Conservation (phyloP, 306 rosid species). For the Medicago lupulina region DNA sequence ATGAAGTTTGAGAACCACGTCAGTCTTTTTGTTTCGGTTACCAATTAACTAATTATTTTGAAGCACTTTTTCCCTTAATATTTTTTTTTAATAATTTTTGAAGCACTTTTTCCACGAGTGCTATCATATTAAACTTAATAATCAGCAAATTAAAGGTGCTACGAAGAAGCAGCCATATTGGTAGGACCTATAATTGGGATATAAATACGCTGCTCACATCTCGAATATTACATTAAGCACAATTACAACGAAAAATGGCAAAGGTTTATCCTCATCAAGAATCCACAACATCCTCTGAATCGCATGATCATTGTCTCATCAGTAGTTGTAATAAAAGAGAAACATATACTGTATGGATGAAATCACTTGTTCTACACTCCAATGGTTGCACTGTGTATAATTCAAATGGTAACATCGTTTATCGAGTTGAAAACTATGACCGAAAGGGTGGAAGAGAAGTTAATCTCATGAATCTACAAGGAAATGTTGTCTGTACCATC, state of each 20-base stretch:
- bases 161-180: slow-evolving; percentile 23
- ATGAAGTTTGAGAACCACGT: not conserved
- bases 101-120: slow-evolving; percentile 34
- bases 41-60: not conserved
- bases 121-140: slow-evolving; percentile 23
- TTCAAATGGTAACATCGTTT: slow-evolving; percentile 73
- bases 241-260: slow-evolving; percentile 35
- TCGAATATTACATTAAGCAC: not conserved
- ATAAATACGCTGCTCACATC: slow-evolving; percentile 40
- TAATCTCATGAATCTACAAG: slow-evolving; percentile 81
- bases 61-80: slow-evolving; percentile 21
- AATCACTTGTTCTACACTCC: slow-evolving; percentile 74
- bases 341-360: slow-evolving; percentile 87
- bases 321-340: slow-evolving; percentile 46
- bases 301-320: slow-evolving; percentile 1
- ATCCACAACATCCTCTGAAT: slow-evolving; percentile 8
- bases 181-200: slow-evolving; percentile 21
- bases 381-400: slow-evolving; percentile 90
- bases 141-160: slow-evolving; percentile 19
- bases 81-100: too few species aligned
- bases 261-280: slow-evolving; percentile 54
- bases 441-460: slow-evolving; percentile 69
- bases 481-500: slow-evolving; percentile 66
- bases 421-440: slow-evolving; percentile 84
- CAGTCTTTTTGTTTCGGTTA: not conserved